Evolutionary conservation across 78 protist genomes (phyloP), one percentile per base, ranked within the genome.

Genomic region (Planoprotostelium fungivorum): DNA sequence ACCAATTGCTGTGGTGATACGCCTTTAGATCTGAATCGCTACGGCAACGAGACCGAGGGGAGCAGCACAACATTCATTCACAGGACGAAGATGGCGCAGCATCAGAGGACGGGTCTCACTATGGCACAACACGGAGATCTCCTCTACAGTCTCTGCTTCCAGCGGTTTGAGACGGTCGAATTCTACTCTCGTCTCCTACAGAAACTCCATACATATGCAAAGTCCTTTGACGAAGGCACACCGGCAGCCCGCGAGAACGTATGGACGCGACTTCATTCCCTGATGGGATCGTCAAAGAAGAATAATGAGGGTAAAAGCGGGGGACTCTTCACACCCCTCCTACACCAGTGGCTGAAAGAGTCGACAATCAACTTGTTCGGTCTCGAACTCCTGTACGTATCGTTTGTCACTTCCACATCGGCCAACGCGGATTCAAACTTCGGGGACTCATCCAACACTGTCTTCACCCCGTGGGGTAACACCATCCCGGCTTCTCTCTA

Each of bases 401-500:
- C 73, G 16, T 51, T 51, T 51, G 31, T 51, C 73, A 51, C 73
- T 25, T 51, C 73, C 31, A 16, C 73, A 51, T 51, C 73, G 31
- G 16, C 16, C 31, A 51, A 51, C 16, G 73, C 73, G 73, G 73
- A 51, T 16, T 51, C 73, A 25, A 51, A 51, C 73, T 51, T 51
- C 73, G 73, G 73, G 5, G 73, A 51, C 5, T 51, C 73, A 5
- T 25, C 73, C 5, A 51, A 51, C 73, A 16, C 16, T 51, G 5
- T 16, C 73, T 51, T 51, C 73, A 16, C 73, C 16, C 73, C 73
- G 5, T 92, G 94, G 94, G 36, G 88, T 23, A 89, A 90, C 0
- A 91, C 87, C 0, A 34, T 92, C 34, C 85, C 94, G 34, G 86
- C 94, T 9, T 89, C 88, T 31, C 88, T 92, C 38, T 87, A 86